These are phyloP conservation scores for Schizothecium vesticola DNA, from an alignment of 495 filamentous ascomycete species.

Conservation along the genomic window DNA sequence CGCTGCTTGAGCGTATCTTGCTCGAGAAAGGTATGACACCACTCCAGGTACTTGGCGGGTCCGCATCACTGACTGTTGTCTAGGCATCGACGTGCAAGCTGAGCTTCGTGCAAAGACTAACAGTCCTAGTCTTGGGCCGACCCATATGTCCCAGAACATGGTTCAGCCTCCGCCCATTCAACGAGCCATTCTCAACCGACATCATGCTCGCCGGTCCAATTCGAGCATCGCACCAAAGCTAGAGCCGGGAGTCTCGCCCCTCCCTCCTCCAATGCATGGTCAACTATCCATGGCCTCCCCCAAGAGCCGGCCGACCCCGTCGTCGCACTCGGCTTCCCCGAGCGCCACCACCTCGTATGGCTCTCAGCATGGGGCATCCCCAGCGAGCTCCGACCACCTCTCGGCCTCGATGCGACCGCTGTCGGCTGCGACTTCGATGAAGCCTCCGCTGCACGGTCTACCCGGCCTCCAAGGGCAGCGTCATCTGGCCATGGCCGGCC, in stretches of 20 bases:
- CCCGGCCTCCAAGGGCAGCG: conserved; percentile 39
- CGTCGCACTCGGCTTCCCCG: conserved; percentile 78
- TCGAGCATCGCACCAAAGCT: conserved; percentile 68
- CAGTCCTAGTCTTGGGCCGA: conserved; percentile 62
- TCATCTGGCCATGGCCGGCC: conserved; percentile 38
- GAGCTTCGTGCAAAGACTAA: conserved; percentile 85
- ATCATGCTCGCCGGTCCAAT: conserved; percentile 61
- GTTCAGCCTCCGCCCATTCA: conserved; percentile 65
- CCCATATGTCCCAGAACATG: conserved; percentile 56
- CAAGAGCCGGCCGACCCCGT: conserved; percentile 71
- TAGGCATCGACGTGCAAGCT: conserved; percentile 95
- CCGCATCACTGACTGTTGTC: not conserved
- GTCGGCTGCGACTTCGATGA: conserved; percentile 35
- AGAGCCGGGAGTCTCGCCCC: conserved; percentile 50
- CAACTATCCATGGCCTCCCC: conserved; percentile 45
- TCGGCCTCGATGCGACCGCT: conserved; percentile 37
- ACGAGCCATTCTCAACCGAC: conserved; percentile 65
- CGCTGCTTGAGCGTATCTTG: conserved; percentile 86
- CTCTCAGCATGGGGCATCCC: conserved; percentile 66
- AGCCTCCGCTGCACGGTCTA: conserved; percentile 27
- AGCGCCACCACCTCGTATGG: conserved; percentile 66
- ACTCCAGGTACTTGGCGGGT: not conserved
- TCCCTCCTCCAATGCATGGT: conserved; percentile 49
- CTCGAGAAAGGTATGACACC: conserved; percentile 75
- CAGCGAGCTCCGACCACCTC: conserved; percentile 52